phyloP scores from a whole-genome alignment of 805 yeast genomes.

The Ogataea pignaliae region DNA sequence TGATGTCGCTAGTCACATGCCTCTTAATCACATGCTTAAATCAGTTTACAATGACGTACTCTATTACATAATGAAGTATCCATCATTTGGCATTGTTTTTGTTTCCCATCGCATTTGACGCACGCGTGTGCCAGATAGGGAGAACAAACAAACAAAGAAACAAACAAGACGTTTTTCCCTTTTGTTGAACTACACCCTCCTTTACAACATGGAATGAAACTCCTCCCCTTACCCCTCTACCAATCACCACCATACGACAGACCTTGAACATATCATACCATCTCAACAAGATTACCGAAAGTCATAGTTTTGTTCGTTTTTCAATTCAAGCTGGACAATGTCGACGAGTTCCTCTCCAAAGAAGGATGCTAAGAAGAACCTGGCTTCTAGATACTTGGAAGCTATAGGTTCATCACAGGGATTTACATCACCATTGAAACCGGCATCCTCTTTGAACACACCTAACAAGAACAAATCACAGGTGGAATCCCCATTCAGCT shows the following conservation, averaged over 20 bases:
- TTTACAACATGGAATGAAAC: not conserved
- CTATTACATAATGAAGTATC: not conserved
- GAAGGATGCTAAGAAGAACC: constrained; percentile 19
- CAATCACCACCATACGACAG: no score
- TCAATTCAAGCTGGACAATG: constrained; percentile 3
- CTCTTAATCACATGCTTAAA: no score
- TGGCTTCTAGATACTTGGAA: constrained; percentile 28
- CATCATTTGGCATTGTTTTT: not conserved
- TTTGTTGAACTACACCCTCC: not conserved
- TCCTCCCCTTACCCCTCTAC: no score
- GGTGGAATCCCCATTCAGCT: constrained; percentile 7
- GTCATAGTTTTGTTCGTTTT: no score
- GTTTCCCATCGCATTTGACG: no score
- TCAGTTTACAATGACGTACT: no score
- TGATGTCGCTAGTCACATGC: no score
- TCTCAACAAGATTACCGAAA: no score
- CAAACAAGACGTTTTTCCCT: not conserved
- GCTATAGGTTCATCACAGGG: constrained; percentile 23
- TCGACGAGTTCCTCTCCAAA: constrained; percentile 16
- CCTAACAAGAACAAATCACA: constrained; percentile 2
- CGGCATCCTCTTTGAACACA: constrained; percentile 3
- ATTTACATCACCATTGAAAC: constrained; percentile 18
- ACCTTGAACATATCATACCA: no score
- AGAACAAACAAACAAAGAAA: no score
- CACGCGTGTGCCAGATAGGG: no score